Evolutionary conservation across 495 filamentous ascomycete genomes (phyloP).

Genomic region (Lasiosphaeria hispida): DNA sequence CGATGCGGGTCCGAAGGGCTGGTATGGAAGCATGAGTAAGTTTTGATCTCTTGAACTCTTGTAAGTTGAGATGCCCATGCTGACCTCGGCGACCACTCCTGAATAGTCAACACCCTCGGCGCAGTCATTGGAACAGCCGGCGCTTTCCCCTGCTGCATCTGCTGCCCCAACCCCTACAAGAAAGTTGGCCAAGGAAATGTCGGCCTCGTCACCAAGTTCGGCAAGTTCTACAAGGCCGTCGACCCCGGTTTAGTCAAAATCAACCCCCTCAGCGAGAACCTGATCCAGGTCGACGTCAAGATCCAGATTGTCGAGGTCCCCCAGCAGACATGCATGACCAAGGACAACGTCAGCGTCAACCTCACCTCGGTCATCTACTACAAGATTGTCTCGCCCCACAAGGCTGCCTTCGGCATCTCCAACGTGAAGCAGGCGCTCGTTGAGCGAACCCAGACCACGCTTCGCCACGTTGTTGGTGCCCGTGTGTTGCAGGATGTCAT

Average conservation of each 20-base stretch:
- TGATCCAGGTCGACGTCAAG: conserved; percentile 95
- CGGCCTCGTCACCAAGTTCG: conserved; percentile 91
- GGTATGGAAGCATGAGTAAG: conserved; percentile 88
- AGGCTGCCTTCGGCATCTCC: conserved; percentile 93
- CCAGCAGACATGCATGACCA: conserved; percentile 97
- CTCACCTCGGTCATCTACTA: conserved; percentile 99
- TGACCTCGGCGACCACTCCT: background rate
- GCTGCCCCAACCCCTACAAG: conserved; percentile 96
- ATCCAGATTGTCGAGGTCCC: conserved; percentile 98
- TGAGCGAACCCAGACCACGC: conserved; percentile 96
- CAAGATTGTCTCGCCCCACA: conserved; percentile 92
- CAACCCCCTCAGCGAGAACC: conserved; percentile 89
- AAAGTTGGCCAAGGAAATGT: conserved; percentile 90
- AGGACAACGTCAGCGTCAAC: conserved; percentile 93
- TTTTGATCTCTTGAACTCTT: conserved; percentile 10
- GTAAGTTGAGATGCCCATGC: background rate
- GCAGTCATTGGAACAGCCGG: conserved; percentile 74
- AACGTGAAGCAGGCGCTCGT: conserved; percentile 93
- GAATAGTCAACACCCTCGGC: conserved; percentile 70
- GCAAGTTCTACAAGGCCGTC: conserved; percentile 93
- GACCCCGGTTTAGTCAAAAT: conserved; percentile 97
- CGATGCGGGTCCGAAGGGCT: conserved; percentile 73
- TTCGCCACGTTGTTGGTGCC: conserved; percentile 95
- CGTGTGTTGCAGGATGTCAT: conserved; percentile 98
- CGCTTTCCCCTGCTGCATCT: conserved; percentile 88